Base-by-base conservation (phyloP, 2,329 filamentous ascomycete genomes). In the Colletotrichum spinosum region DNA sequence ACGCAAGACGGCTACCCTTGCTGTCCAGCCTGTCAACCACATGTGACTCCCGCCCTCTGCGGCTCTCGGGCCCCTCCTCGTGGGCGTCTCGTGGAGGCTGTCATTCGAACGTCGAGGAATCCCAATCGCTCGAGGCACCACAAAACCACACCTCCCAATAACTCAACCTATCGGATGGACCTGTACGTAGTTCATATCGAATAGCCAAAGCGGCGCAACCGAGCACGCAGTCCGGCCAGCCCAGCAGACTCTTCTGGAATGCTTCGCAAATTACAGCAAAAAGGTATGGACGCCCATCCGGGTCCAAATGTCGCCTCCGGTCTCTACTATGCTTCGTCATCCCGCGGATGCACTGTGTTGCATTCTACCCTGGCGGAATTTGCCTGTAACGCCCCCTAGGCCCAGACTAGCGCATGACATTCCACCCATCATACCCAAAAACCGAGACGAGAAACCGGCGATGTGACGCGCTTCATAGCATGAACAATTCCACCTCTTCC, bases 331-430 rank as follows among this genome's bases (percentile, higher is more conserved):
- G 6, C 38, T 41, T 6, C 8, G 25, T 25, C 25, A 25, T 4
- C 4, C 25, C 25, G 5, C 51, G 57, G 46, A 46, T 61, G 51
- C 57, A 52, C 57, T 65, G 57, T 62, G 56, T 56, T 61, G 46
- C 46, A 61, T 60, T 48, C 58, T n/a, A 38, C n/a, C 50, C 55
- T 60, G 44, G 33, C 35, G 17, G 37, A 39, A 50, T 60, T 55
- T 60, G 44, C 55, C 44, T 65, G 61, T 65, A 60, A 60, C 61
- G 45, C 55, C 38, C 25, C 50, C 50, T 50, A 51, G 50, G 50
- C 38, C 55, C 17, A 50, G 38, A 55, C 15, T 34, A 51, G 56
- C 56, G 4, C 25, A 25, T 25, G 25, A 5, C 25, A 4, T 25
- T 25, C 25, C 25, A 25, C 25, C 25, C 25, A 25, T 25, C 25